A percentile compares a stretch with the other conserved stretches of the same genome.
phyloP scores from a whole-genome alignment of 2,329 filamentous ascomycete genomes.

The Neonectria punicea region DNA sequence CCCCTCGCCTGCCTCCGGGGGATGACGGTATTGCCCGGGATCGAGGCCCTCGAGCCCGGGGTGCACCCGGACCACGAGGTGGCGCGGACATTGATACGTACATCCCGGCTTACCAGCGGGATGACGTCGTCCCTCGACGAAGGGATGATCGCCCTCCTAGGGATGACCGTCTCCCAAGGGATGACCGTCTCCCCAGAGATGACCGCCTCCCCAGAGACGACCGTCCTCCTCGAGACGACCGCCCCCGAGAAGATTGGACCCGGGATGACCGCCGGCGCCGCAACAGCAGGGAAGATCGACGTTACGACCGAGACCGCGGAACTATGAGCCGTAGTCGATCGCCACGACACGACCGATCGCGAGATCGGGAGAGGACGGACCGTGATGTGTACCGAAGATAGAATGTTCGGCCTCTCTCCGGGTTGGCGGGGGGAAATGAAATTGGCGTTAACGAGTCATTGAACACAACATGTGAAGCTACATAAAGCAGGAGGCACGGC shows the following conservation, averaged over 20 bases:
- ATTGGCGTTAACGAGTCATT: constrained; percentile 33
- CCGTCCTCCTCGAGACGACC: constrained; percentile 9
- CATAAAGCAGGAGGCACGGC: constrained; percentile 27
- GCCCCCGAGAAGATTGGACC: constrained; percentile 35
- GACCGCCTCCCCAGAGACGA: constrained; percentile 12
- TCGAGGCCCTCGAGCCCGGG: constrained; percentile 45
- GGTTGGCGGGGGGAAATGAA: constrained; percentile 6
- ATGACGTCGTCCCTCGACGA: constrained; percentile 46
- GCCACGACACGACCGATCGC: constrained; percentile 50
- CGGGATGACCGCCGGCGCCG: constrained; percentile 46
- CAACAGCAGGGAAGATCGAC: constrained; percentile 49
- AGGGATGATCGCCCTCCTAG: constrained; percentile 46
- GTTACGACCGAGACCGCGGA: constrained; percentile 54
- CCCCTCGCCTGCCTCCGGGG: constrained; percentile 53
- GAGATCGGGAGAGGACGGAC: constrained; percentile 58
- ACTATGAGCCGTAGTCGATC: constrained; percentile 55
- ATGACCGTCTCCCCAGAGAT: constrained; percentile 39
- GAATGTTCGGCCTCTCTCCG: constrained; percentile 22
- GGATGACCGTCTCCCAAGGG: neutral
- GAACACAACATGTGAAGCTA: constrained; percentile 24
- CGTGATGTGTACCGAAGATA: constrained; percentile 63
- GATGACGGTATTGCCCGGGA: constrained; percentile 55
- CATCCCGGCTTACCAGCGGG: constrained; percentile 58
- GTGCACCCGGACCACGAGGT: constrained; percentile 44
- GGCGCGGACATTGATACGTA: constrained; percentile 60